These are phyloP conservation scores for Hexamita inflata DNA, from an alignment of 208 protist genomes.

Conservation along the genomic window DNA sequence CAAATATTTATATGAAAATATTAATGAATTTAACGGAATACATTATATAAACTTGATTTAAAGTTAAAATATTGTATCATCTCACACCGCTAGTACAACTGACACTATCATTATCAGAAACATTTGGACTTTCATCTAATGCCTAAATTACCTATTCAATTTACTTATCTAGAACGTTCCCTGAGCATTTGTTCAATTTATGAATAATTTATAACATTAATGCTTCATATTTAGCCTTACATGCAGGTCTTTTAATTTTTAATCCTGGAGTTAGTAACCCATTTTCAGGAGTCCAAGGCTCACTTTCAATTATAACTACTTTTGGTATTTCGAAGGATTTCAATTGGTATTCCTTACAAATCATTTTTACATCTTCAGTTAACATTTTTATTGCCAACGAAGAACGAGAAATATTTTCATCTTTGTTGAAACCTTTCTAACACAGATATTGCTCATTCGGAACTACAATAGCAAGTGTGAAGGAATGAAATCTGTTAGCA, in stretches of 20 bases:
- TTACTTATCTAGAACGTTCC: background rate
- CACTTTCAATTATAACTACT: background rate
- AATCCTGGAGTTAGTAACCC: constrained; percentile 27
- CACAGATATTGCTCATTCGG: background rate
- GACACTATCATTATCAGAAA: too few species aligned
- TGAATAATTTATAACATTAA: background rate
- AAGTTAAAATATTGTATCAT: too few species aligned
- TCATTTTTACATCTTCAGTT: background rate
- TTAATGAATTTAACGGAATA: too few species aligned
- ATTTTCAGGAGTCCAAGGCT: constrained; percentile 26
- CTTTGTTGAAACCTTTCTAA: background rate
- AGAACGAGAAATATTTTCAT: background rate
- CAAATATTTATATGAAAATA: too few species aligned
- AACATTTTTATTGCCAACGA: background rate
- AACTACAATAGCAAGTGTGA: constrained; percentile 18
- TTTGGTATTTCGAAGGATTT: constrained; percentile 23
- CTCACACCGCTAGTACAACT: too few species aligned
- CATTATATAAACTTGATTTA: too few species aligned
- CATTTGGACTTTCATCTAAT: background rate
- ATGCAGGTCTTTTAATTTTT: constrained; percentile 25
- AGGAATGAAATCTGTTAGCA: constrained; percentile 10
- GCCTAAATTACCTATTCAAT: background rate
- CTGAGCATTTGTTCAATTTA: constrained; percentile 38
- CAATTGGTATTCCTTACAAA: background rate
- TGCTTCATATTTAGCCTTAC: background rate